Conservation (phyloP, 768 basidiomycete species). For the Leccinum arenicola region DNA sequence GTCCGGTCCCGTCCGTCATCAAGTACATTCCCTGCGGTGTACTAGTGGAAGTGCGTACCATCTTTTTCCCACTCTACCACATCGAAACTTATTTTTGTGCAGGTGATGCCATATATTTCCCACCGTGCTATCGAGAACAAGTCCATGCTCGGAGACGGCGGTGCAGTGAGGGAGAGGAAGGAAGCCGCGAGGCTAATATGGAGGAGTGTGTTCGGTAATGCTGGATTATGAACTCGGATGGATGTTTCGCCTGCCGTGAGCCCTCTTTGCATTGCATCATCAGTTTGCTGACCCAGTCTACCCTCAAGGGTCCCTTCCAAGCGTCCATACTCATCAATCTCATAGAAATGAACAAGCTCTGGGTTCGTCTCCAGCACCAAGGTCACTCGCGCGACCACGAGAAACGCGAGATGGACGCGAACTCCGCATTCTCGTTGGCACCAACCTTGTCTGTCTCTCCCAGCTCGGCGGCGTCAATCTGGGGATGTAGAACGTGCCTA, state of each 20-base stretch:
- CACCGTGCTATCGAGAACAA: conserved; percentile 93
- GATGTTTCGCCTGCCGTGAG: background rate
- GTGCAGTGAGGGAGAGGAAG: conserved; percentile 44
- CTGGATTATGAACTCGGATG: conserved; percentile 18
- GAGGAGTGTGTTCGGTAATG: conserved; percentile 31
- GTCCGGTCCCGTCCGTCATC: conserved; percentile 65
- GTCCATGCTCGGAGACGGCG: conserved; percentile 72
- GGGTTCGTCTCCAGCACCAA: too few relatives aligned
- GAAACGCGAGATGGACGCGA: too few relatives aligned
- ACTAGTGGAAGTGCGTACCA: conserved; percentile 57
- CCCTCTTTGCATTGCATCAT: too few relatives aligned
- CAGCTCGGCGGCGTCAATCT: too few relatives aligned
- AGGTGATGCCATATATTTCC: conserved; percentile 90
- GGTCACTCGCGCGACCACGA: too few relatives aligned
- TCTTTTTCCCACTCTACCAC: background rate
- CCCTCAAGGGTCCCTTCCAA: too few relatives aligned
- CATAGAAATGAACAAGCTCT: too few relatives aligned
- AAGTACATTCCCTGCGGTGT: conserved; percentile 84
- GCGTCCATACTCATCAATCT: too few relatives aligned
- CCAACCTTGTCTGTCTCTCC: too few relatives aligned
- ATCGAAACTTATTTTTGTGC: background rate
- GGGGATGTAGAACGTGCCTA: too few relatives aligned
- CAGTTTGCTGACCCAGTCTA: too few relatives aligned
- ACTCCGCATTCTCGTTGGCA: too few relatives aligned
- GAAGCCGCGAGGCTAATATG: conserved; percentile 27